Evolutionary conservation across 2,329 filamentous ascomycete species (phyloP), one percentile per base, ranked within the genome.

Genomic region (Aspergillus quadricinctus): DNA sequence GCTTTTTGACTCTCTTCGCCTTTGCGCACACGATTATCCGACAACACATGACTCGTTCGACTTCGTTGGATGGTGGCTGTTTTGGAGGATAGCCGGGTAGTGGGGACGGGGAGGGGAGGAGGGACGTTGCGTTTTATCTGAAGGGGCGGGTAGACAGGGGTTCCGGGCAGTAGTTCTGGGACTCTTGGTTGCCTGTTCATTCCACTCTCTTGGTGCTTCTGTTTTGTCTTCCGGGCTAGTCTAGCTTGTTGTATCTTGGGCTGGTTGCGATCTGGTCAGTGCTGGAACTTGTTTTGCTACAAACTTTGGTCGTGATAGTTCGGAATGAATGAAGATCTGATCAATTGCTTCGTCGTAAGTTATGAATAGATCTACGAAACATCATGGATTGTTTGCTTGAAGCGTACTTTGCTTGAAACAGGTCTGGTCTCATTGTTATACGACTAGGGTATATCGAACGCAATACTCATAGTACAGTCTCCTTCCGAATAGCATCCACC

Each of bases 401-500:
- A 14, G 14, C 31, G 1, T 23, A 23, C 2, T 35, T 29, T 17
- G 31, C 2, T 17, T 35, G 11, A 3, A 14, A 35, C 31, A 35
- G 4, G n/a, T 43, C 40, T 43, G n/a, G n/a, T 21, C 31, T 35
- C 31, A 35, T 35, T 35, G 11, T 35, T 17, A 37, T 37, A 37
- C 14, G 14, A 17, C 41, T 19, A 43, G 40, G 19, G 19, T 43
- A 21, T 43, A 43, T 43, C 11, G n/a, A 19, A 3, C 6, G 35
- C 9, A 23, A 3, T 37, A n/a, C 2, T 43, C n/a, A 57, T 11
- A 52, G 48, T 1, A 54, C 43, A 9, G 64, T 69, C 52, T 67
- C 63, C 52, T 65, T 64, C 14, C 67, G 66, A 37, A 72, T 69
- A 27, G 60, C 61, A 46, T 58, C 64, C 17, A 67, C 66, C 19